Evolutionary conservation across 495 filamentous ascomycete genomes (phyloP), one percentile per base, ranked within the genome.

Genomic region (Penicillium crystallinum): DNA sequence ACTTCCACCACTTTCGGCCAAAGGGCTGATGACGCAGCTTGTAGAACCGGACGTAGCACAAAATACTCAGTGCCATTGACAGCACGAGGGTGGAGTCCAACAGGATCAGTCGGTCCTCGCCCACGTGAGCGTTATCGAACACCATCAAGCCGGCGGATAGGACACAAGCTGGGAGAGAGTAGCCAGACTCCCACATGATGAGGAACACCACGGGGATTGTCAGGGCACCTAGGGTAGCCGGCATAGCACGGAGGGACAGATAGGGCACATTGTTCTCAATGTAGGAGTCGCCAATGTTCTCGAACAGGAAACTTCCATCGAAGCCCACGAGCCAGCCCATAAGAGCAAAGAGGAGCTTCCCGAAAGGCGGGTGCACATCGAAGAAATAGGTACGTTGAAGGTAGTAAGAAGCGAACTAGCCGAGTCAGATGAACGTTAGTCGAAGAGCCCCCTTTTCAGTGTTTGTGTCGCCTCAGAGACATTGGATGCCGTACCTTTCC

Each of bases 141-240:
- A 99, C 82, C 54, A 99, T 79, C 23, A 99, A 76, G 23, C 87
- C 84, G 8, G 95, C 83, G 21, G 93, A 87, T 53, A 95, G 75
- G 35, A 97, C 77, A 65, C 88, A 95, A 46, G 93, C 95, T 4
- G 93, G 93, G 17, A 99, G 75, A 36, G 90, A 95, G 62, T 97
- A 99, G 46, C 91, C 95, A 11, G 91, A 96, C 72, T 99, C 93
- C 93, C 93, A 97, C 93, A 99, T 99, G 59, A 95, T 97, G 70
- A 95, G 66, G 70, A 93, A 99, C 14, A 90, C 85, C 17, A 91
- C 88, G n/a, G 92, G 86, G 39, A 99, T 90, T 1, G 95, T 97
- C 55, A 97, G 72, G 45, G 95, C 84, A 54, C 93, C 93, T 55
- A 97, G 81, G 31, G 91, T 77, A 38, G 93, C 93, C 11, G 93